Conservation (phyloP, 129 eudicot genomes). For the Ambrosia artemisiifolia region DNA sequence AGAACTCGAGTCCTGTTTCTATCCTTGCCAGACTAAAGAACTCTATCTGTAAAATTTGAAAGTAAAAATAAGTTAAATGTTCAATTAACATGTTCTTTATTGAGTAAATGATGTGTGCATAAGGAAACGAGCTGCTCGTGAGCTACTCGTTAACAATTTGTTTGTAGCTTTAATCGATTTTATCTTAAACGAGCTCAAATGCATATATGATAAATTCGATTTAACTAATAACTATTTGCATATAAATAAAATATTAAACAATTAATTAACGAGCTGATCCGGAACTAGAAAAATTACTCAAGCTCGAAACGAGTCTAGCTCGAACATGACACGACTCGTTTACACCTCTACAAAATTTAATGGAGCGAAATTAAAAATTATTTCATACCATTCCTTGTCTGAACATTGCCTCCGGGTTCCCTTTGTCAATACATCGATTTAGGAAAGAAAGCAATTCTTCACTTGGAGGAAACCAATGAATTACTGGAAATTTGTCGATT, state of each 20-base stretch:
- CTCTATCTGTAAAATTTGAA: constrained; percentile 29
- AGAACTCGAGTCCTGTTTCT: constrained; percentile 40
- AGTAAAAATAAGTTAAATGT: background rate
- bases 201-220: too few species aligned
- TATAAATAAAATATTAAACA: too few species aligned
- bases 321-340: too few species aligned
- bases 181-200: too few species aligned
- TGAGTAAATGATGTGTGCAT: background rate
- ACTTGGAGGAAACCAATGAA: constrained; percentile 37
- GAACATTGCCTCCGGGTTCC: constrained; percentile 48
- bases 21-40: constrained; percentile 32
- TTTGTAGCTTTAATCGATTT: too few species aligned
- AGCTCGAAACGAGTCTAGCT: too few species aligned
- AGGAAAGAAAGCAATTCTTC: constrained; percentile 32
- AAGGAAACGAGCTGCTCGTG: background rate
- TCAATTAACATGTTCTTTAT: background rate
- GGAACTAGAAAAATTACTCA: too few species aligned
- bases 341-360: background rate
- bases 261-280: too few species aligned
- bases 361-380: background rate
- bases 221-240: too few species aligned
- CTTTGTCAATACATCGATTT: constrained; percentile 36
- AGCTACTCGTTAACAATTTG: too few species aligned
- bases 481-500: constrained; percentile 39
- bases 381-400: constrained; percentile 47